Conservation (phyloP, 2,329 filamentous ascomycete genomes). For the Alternaria rosae region DNA sequence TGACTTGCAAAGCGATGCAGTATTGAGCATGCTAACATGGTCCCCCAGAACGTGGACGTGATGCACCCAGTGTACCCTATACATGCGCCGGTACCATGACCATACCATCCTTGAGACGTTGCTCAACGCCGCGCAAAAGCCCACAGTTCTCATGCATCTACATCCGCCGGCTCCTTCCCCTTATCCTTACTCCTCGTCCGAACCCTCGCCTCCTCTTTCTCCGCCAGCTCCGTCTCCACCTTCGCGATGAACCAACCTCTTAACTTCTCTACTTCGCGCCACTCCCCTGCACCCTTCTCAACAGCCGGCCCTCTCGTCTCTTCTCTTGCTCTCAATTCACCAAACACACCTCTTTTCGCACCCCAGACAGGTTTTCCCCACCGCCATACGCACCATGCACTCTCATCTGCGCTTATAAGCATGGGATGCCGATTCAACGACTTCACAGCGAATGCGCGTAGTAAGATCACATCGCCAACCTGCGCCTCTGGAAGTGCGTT, state of each 20-base stretch:
- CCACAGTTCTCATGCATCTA: not conserved
- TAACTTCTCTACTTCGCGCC: slow-evolving; percentile 50
- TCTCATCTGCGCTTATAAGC: slow-evolving; percentile 53
- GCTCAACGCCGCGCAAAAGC: not conserved
- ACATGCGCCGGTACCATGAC: not conserved
- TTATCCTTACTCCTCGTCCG: slow-evolving; percentile 25
- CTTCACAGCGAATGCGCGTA: slow-evolving; percentile 55
- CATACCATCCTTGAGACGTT: not conserved
- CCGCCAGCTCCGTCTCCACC: slow-evolving; percentile 25
- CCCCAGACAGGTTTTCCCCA: slow-evolving; percentile 44
- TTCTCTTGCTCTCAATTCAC: slow-evolving; percentile 46
- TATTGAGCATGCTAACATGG: not conserved
- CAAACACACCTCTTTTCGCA: slow-evolving; percentile 32
- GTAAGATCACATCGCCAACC: slow-evolving; percentile 54
- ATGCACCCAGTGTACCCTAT: not conserved
- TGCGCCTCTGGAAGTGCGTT: slow-evolving; percentile 52
- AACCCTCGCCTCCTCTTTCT: slow-evolving; percentile 18
- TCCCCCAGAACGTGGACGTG: not conserved
- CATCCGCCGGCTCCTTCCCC: slow-evolving; percentile 7
- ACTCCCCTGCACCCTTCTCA: slow-evolving; percentile 56
- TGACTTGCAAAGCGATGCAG: slow-evolving; percentile 9
- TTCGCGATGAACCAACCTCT: slow-evolving; percentile 49
- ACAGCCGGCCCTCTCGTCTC: slow-evolving; percentile 57
- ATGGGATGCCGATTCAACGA: slow-evolving; percentile 45
- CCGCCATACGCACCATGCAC: slow-evolving; percentile 59